Percentiles rank a stretch among this genome's conserved stretches.
phyloP scores from a whole-genome alignment of 176 grass and related monocot species.

The Chrysopogon serrulatus region DNA sequence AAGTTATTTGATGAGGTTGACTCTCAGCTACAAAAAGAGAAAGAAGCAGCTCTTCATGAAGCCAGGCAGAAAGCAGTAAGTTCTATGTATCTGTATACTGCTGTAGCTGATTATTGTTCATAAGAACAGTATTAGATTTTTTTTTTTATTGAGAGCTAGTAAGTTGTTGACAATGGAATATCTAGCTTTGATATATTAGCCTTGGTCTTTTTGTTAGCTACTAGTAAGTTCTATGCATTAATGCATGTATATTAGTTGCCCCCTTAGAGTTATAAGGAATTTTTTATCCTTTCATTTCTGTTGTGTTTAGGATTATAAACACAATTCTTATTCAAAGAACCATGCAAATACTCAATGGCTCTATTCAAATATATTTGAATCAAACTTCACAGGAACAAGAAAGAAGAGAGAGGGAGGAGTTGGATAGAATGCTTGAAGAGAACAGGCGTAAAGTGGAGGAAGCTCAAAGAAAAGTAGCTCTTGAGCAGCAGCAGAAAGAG shows the following conservation, averaged over 20 bases:
- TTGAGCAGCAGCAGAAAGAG: conserved; percentile 78
- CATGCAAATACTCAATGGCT: background rate
- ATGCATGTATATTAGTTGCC: background rate
- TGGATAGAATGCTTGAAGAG: conserved; percentile 94
- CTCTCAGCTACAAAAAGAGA: conserved; percentile 84
- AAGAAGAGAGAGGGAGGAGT: conserved; percentile 80
- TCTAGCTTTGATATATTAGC: background rate
- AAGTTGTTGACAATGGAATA: background rate
- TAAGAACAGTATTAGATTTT: background rate
- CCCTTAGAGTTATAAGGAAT: too few relatives aligned
- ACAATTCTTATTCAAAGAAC: background rate
- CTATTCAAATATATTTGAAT: conserved; percentile 8
- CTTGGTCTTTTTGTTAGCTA: too few relatives aligned
- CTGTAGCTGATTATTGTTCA: conserved; percentile 2
- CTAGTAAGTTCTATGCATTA: background rate
- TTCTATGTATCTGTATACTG: background rate
- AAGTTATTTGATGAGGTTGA: conserved; percentile 86
- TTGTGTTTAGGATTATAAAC: background rate
- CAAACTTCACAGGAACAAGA: conserved; percentile 67
- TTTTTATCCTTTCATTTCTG: background rate
- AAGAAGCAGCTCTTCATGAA: conserved; percentile 59
- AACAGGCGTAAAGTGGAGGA: conserved; percentile 82
- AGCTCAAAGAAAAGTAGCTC: conserved; percentile 76
- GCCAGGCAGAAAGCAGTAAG: conserved; percentile 79
- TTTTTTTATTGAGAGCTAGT: background rate